These are phyloP conservation scores for Puccinia triticina DNA, from an alignment of 1,284 basidiomycete genomes.

Conservation along the genomic window DNA sequence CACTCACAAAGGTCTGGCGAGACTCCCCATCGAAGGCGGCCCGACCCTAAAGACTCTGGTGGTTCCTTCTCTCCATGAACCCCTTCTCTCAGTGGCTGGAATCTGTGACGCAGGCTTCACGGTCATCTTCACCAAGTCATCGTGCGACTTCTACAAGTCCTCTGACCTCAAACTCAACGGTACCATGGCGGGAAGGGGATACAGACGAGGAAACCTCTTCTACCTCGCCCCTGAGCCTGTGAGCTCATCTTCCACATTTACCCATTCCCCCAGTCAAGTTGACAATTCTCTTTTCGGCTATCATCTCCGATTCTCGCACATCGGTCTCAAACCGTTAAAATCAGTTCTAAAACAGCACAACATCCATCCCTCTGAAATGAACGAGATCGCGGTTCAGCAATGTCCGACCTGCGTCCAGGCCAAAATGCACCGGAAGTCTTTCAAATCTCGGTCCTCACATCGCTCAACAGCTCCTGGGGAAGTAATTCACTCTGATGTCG, in stretches of 20 bases:
- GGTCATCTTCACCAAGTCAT: neutral
- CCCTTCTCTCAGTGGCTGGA: neutral
- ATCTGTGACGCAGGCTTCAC: neutral
- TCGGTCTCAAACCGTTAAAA: constrained; percentile 9
- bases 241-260: neutral
- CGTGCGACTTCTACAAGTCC: neutral
- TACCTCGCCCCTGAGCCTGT: neutral
- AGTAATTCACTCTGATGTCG: constrained; percentile 1
- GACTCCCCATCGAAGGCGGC: neutral
- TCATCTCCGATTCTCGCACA: neutral
- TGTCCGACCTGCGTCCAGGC: neutral
- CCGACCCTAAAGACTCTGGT: neutral
- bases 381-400: neutral
- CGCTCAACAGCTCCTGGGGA: too few relatives aligned
- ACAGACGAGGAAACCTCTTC: too few relatives aligned
- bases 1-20: neutral
- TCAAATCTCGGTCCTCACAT: neutral
- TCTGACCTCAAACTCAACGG: too few relatives aligned
- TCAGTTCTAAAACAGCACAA: neutral
- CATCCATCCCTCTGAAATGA: neutral
- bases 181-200: neutral
- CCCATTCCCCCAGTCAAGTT: neutral
- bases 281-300: neutral
- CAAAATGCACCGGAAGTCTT: neutral
- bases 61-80: constrained; percentile 8